Evolutionary conservation across 2,329 filamentous ascomycete genomes (phyloP).

Genomic region (Lizonia empirigonia): DNA sequence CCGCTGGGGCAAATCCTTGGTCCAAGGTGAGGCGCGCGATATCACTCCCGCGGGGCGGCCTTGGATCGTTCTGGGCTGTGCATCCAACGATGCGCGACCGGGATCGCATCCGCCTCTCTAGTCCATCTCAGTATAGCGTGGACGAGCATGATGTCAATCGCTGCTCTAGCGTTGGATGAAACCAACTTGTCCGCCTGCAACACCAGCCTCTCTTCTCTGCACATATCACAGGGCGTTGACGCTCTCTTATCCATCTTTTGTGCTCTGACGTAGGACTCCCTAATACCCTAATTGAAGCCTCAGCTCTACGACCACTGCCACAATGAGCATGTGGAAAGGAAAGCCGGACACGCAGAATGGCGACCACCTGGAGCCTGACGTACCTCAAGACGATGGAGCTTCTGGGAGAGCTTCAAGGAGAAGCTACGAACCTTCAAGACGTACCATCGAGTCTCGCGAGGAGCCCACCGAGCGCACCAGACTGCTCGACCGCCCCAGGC

Average conservation of each 20-base stretch:
- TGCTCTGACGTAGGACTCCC: background rate
- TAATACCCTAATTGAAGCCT: conserved; percentile 5
- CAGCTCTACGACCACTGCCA: conserved; percentile 22
- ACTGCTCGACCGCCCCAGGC: conserved; percentile 62
- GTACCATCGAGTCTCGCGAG: conserved; percentile 52
- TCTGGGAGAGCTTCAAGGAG: conserved; percentile 35
- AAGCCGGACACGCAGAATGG: conserved; percentile 56
- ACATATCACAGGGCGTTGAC: conserved; percentile 5
- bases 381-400: conserved; percentile 29
- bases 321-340: conserved; percentile 60
- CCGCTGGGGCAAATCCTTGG: background rate
- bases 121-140: too few relatives aligned
- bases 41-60: background rate
- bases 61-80: conserved; percentile 7
- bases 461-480: conserved; percentile 67
- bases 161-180: conserved; percentile 13
- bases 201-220: conserved; percentile 13
- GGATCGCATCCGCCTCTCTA: conserved; percentile 13
- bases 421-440: conserved; percentile 37
- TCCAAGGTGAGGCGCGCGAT: background rate
- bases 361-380: conserved; percentile 35
- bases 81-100: conserved; percentile 19
- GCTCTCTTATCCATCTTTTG: background rate
- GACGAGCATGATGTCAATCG: conserved; percentile 10
- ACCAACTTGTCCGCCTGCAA: conserved; percentile 15